Base-by-base conservation (phyloP, 2,329 filamentous ascomycete species). In the Alternaria sp. region DNA sequence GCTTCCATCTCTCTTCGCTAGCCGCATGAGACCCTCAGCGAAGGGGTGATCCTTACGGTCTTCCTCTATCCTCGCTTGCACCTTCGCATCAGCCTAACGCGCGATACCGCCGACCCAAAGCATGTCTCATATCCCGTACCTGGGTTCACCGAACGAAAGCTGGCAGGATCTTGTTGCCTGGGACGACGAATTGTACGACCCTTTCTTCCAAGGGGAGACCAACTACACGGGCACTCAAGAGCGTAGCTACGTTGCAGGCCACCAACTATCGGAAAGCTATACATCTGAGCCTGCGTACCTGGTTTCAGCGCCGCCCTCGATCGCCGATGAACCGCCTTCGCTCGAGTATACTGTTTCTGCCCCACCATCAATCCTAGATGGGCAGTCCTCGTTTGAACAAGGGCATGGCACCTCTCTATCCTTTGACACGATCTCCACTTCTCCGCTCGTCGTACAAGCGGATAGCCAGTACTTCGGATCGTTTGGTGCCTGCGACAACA, bases 131-230 rank as follows among this genome's bases (percentile, higher is more conserved):
- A 61, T 62, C 25, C 66, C 58, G 36, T 68, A 73, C 21, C 57
- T 32, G 19, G 59, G 61, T 12, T 67, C 73, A 21, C 60, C 70
- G 7, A 57, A 54, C 19, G 75, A 75, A 58, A 64, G 63, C 40
- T 79, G 76, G 76, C 66, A 77, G 55, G 72, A 75, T 19, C 55
- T 77, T 7, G 59, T 78, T 46, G 64, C 61, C 12, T 77, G 73
- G 75, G 71, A 76, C 30, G 76, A 68, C 7, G 74, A 76, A 40
- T 15, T 75, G n/a, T 71, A 66, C 54, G 70, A 77, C 55, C 67
- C 74, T 10, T 59, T 76, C 30, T 78, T 74, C 61, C 69, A 71
- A 25, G 67, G 64, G 46, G 69, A 74, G 50, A 54, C 54, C 12
- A 62, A 59, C 25, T 69, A 69, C 45, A 60, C 65, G 2, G 60